These are phyloP conservation scores for Euptelea pleiosperma DNA, from an alignment of 164 flowering plant genomes.

Conservation along the genomic window DNA sequence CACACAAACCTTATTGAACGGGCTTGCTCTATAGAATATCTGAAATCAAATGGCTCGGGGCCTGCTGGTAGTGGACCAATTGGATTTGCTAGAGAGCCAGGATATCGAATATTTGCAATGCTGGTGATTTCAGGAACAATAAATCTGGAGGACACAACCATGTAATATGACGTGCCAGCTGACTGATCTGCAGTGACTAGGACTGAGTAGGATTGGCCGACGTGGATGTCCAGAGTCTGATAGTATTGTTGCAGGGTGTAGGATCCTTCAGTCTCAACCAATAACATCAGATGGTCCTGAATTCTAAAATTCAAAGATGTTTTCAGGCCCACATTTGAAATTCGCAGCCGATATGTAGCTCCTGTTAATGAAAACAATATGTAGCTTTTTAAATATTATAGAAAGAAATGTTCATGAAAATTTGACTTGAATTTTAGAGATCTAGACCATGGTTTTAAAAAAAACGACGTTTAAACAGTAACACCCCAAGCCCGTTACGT, in stretches of 20 bases:
- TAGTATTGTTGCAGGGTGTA: slow-evolving; percentile 28
- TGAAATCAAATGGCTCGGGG: slow-evolving; percentile 25
- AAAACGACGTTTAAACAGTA: too few species aligned
- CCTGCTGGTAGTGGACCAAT: slow-evolving; percentile 18
- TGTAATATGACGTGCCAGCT: slow-evolving; percentile 23
- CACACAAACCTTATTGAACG: slow-evolving; percentile 36
- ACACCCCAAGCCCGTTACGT: too few species aligned
- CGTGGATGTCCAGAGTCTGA: slow-evolving; percentile 34
- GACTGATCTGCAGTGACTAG: slow-evolving; percentile 28
- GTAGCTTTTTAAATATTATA: neutral
- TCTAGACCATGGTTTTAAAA: too few species aligned
- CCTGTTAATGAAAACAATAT: slow-evolving; percentile 20
- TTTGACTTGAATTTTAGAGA: too few species aligned
- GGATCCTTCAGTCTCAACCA: slow-evolving; percentile 47
- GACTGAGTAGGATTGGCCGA: slow-evolving; percentile 37
- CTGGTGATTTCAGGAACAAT: slow-evolving; percentile 11
- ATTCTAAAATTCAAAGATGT: slow-evolving; percentile 42
- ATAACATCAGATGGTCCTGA: slow-evolving; percentile 31
- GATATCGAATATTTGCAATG: slow-evolving; percentile 27
- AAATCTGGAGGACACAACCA: slow-evolving; percentile 39
- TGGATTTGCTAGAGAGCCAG: slow-evolving; percentile 20
- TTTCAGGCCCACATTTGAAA: slow-evolving; percentile 44
- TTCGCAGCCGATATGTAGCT: slow-evolving; percentile 32
- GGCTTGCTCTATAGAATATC: slow-evolving; percentile 39
- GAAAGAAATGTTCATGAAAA: too few species aligned